Evolutionary conservation across 2,329 filamentous ascomycete species (phyloP).

Genomic region (Tothia fuscella): DNA sequence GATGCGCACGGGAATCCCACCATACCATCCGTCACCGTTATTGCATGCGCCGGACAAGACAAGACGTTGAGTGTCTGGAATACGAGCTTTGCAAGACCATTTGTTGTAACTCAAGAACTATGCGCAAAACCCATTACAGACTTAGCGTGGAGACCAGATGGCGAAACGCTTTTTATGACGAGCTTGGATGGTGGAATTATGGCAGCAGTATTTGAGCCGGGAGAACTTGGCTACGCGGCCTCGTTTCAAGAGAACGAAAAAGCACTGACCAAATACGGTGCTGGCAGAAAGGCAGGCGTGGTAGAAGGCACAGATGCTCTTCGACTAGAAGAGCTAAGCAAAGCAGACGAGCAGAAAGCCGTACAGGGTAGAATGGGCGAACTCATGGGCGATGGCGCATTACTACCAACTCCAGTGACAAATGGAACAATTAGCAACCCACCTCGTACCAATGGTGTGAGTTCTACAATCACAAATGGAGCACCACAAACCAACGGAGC

Average conservation of each 20-base stretch:
- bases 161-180: conserved; percentile 71
- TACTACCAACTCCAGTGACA: conserved; percentile 36
- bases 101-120: conserved; percentile 82
- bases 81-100: conserved; percentile 81
- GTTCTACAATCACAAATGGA: conserved; percentile 18
- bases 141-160: conserved; percentile 86
- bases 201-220: conserved; percentile 66
- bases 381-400: conserved; percentile 74
- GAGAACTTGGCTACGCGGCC: conserved; percentile 82
- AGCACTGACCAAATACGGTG: conserved; percentile 84
- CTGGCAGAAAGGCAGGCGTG: conserved; percentile 77
- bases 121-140: conserved; percentile 88
- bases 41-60: conserved; percentile 92
- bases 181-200: conserved; percentile 86
- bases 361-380: conserved; percentile 95
- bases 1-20: conserved; percentile 31
- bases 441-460: conserved; percentile 33
- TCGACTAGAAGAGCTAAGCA: conserved; percentile 79
- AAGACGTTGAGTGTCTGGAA: conserved; percentile 97
- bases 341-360: conserved; percentile 76
- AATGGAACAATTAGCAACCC: conserved; percentile 35
- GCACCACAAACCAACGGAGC: conserved; percentile 15
- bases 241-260: conserved; percentile 82
- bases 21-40: conserved; percentile 65
- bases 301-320: conserved; percentile 86